Conservation (phyloP, 1,284 basidiomycete genomes). For the Melampsora occidentalis region DNA sequence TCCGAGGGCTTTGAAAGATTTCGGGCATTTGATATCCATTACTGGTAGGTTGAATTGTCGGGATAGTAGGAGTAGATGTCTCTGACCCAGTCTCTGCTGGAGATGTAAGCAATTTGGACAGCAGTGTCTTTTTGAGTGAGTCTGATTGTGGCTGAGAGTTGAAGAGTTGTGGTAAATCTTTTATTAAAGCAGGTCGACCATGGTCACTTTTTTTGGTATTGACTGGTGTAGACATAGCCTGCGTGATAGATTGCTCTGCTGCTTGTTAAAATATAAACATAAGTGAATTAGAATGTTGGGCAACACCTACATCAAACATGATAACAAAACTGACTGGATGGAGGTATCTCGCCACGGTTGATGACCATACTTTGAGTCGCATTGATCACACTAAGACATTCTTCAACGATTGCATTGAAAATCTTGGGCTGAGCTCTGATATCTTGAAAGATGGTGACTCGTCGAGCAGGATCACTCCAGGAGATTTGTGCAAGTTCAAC, state of each 20-base stretch:
- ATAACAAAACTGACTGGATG: slow-evolving; percentile 6
- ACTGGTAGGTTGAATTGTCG: neutral
- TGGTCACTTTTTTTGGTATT: neutral
- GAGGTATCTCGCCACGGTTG: slow-evolving; percentile 58
- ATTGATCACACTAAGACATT: slow-evolving; percentile 64
- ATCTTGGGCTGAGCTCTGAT: slow-evolving; percentile 66
- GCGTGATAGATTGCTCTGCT: neutral
- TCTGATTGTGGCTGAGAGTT: slow-evolving; percentile 6
- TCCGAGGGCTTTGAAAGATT: slow-evolving; percentile 32
- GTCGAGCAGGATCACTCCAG: slow-evolving; percentile 54
- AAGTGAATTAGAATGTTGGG: too few species aligned
- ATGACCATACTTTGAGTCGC: slow-evolving; percentile 65
- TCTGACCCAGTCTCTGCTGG: neutral
- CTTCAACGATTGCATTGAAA: slow-evolving; percentile 64
- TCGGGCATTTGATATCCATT: slow-evolving; percentile 35
- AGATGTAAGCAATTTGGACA: slow-evolving; percentile 30
- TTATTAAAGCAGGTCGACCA: slow-evolving; percentile 26
- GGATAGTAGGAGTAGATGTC: neutral
- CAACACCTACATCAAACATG: too few species aligned
- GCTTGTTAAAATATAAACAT: too few species aligned
- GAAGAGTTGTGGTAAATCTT: slow-evolving; percentile 34
- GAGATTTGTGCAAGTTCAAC: slow-evolving; percentile 52
- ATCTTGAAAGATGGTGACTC: slow-evolving; percentile 66
- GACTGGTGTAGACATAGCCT: neutral
- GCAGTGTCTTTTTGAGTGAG: slow-evolving; percentile 25